Evolutionary conservation across 768 basidiomycete genomes (phyloP).

Genomic region (Amyloporia xantha): DNA sequence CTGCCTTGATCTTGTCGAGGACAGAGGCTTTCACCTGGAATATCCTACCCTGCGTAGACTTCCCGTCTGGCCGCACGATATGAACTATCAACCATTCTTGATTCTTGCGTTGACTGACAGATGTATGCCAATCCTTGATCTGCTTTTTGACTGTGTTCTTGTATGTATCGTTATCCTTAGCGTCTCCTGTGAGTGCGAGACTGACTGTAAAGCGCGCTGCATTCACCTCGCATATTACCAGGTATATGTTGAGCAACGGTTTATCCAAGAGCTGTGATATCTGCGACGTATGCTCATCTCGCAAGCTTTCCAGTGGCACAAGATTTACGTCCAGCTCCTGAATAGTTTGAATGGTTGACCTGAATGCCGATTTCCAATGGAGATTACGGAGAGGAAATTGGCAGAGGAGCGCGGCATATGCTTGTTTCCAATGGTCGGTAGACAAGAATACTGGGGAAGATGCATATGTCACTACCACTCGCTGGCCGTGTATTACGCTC

Average conservation of each 20-base stretch:
- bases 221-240: conserved; percentile 84
- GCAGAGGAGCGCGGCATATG: conserved; percentile 54
- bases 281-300: conserved; percentile 72
- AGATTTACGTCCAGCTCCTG: conserved; percentile 81
- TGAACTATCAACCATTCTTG: conserved; percentile 94
- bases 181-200: conserved; percentile 1
- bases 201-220: background rate
- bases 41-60: conserved; percentile 52
- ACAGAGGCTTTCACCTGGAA: conserved; percentile 84
- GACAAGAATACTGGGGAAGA: conserved; percentile 56
- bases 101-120: conserved; percentile 60
- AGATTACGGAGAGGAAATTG: conserved; percentile 84
- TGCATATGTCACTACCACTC: conserved; percentile 39
- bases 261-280: conserved; percentile 74
- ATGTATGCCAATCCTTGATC: conserved; percentile 86
- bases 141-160: conserved; percentile 71
- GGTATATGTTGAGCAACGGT: conserved; percentile 80
- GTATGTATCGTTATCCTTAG: conserved; percentile 68
- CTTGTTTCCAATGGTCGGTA: conserved; percentile 69
- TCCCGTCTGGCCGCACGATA: conserved; percentile 67
- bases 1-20: conserved; percentile 83
- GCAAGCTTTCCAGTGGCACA: conserved; percentile 56
- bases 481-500: background rate
- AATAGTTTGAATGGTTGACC: conserved; percentile 75
- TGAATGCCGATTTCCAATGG: conserved; percentile 81